Base-by-base conservation (phyloP, 1,139 yeast species). In the Taphrina wiesneri region DNA sequence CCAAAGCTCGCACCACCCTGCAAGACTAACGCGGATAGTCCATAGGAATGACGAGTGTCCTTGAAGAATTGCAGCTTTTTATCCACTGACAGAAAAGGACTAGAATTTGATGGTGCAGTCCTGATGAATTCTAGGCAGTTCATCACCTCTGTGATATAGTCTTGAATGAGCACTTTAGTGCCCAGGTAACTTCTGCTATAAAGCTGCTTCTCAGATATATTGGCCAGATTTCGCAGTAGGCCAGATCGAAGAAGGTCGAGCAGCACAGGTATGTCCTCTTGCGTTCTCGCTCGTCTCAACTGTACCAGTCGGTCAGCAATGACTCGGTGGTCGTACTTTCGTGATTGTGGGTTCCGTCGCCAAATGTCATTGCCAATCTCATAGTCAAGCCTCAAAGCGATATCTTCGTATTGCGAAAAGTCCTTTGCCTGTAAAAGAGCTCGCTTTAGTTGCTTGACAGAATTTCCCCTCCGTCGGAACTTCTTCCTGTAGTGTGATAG, bases 1-100 rank as follows among this genome's bases (percentile, higher is more conserved):
- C 98, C 99, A 78, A 92, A 89, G 2, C 96, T 88, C 17, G 96
- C 91, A 0, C 99, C 99, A 1, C 99, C 99, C 57, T 96, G 88
- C 62, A 93, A 81, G 34, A 95, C 90, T 56, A 93, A 79, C 0
- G 98, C 99, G 0, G 98, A 92, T 66, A 97, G 81, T 0, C 99
- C 99, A 67, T 90, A 90, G 71, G 92, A 90, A 74, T 89, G 88
- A 69, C 97, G 80, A 0, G 98, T 90, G 74, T 92, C 97, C 41
- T 89, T 84, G 57, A 93, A 79, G 82, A 90, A 88, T 1, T 90
- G 90, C 68, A 92, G 78, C 21, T 90, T 66, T 47, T 46, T 53
- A 19, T 62, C 60, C 23, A 36, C 17, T 9, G 65, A 41, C 34
- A 60, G 90, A 68, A 13, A 43, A 45, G n/a, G 59, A 60, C 62